phyloP scores from a whole-genome alignment of 345 rosid species.

The Combretum micranthum region DNA sequence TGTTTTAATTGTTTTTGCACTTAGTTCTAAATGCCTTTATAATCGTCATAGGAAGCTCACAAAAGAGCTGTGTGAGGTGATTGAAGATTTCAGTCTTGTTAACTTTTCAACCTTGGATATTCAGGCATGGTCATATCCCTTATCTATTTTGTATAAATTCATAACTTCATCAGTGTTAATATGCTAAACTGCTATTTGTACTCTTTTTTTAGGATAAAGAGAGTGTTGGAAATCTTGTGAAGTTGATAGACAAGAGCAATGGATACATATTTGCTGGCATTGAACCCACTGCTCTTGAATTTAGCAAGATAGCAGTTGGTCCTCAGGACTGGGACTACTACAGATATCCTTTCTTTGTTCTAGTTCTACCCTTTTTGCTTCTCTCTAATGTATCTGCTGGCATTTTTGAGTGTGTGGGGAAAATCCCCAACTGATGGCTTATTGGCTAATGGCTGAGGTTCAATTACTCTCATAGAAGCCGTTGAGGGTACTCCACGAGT shows the following conservation, averaged over 20 bases:
- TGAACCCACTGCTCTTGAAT: constrained; percentile 81
- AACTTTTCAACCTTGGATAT: constrained; percentile 77
- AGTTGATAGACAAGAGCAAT: constrained; percentile 75
- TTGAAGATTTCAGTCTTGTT: constrained; percentile 65
- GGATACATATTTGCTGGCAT: constrained; percentile 78
- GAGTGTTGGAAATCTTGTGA: constrained; percentile 77
- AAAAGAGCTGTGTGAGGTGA: constrained; percentile 59
- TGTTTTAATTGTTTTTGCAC: not conserved
- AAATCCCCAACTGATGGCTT: no score
- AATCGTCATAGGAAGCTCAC: constrained; percentile 66
- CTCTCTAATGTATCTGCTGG: not conserved
- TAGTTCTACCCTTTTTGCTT: not conserved
- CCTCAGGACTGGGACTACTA: constrained; percentile 80
- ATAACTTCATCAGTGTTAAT: not conserved
- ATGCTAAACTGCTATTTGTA: constrained; percentile 3
- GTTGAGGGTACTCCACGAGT: no score
- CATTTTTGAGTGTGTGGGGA: no score
- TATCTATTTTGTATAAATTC: not conserved
- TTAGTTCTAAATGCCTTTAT: not conserved
- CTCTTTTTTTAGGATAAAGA: constrained; percentile 62
- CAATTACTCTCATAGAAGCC: no score
- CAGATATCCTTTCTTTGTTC: constrained; percentile 67
- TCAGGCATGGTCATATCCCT: constrained; percentile 42
- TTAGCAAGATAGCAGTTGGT: constrained; percentile 82
- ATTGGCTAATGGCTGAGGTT: no score